Evolutionary conservation across 176 grass and related monocot species (phyloP), one percentile per base, ranked within the genome.

Genomic region (Triticum monococcum): DNA sequence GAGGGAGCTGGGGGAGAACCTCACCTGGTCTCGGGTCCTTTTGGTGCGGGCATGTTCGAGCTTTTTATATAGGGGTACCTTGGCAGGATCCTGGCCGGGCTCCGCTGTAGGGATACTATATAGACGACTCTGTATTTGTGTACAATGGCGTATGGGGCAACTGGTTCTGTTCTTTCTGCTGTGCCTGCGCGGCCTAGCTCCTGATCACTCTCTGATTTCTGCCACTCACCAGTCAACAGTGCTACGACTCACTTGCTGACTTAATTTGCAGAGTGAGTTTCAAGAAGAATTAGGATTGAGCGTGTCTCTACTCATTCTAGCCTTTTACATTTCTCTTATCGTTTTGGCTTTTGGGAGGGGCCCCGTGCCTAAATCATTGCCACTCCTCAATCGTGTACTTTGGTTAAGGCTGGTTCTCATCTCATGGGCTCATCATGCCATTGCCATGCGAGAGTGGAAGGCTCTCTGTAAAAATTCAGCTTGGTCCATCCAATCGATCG

Each of bases 11-110:
- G 5, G 50, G 25, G 81, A 35, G 40, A 85, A 61, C 75, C 84
- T 57, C 59, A 38, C 75, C 76, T 84, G 60, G 48, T 43, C 75
- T 65, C 70, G 72, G 72, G 78, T 71, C 68, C 67, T 87, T 81
- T 91, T 80, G 89, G 76, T 87, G 85, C 46, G 46, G 72, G 61
- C 66, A 83, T 88, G 89, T 81, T 75, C 69, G 46, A 48, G 81
- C 81, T 10, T 68, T 68, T 91, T 90, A 90, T 87, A 90, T 84
- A 79, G 85, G 1, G 85, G 68, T 40, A 68, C 45, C 41, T 59
- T 59, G 54, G 78, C 37, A 30, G 63, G 79, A 64, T 87, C 25
- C 72, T 41, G 31, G 54, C 25, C 20, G 16, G 6, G 33, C 74
- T 40, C 43, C 20, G 79, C 79, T 86, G 52, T 63, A 13, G 68